Evolutionary conservation across 2,329 filamentous ascomycete species (phyloP).

Genomic region (Akanthomyces lecanii): DNA sequence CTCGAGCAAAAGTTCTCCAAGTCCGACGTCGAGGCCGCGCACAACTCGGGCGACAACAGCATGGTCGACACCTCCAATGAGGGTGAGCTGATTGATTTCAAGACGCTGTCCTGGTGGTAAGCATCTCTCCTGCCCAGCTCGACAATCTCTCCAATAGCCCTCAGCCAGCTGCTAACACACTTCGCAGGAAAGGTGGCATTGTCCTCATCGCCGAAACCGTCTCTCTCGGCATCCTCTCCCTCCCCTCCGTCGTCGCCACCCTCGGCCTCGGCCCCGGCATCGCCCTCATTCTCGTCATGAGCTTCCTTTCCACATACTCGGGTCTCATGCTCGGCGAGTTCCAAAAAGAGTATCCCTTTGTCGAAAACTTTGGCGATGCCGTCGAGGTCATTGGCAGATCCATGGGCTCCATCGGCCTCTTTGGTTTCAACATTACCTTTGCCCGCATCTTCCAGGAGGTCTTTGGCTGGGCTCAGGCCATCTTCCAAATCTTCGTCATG

Average conservation of each 20-base stretch:
- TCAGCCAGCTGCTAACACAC: background rate
- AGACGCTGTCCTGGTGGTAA: constrained; percentile 37
- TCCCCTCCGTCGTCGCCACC: constrained; percentile 69
- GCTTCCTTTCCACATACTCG: constrained; percentile 64
- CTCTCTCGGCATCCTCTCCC: constrained; percentile 59
- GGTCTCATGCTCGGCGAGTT: constrained; percentile 60
- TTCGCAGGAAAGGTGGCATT: constrained; percentile 40
- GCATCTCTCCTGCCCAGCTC: constrained; percentile 16
- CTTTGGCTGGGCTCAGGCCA: constrained; percentile 53
- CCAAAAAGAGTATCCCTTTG: constrained; percentile 64
- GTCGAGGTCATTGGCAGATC: constrained; percentile 50
- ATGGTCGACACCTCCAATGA: constrained; percentile 10
- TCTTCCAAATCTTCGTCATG: constrained; percentile 66
- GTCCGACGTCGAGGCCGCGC: constrained; percentile 6
- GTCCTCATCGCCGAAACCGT: constrained; percentile 43
- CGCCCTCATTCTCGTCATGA: constrained; percentile 62
- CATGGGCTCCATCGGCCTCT: constrained; percentile 46
- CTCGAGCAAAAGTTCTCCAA: constrained; percentile 3
- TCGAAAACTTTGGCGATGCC: constrained; percentile 63
- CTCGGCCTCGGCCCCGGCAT: constrained; percentile 70
- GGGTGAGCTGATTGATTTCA: constrained; percentile 30
- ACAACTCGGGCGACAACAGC: background rate
- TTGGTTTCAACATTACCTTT: constrained; percentile 39
- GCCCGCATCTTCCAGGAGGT: constrained; percentile 57
- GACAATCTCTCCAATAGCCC: background rate